Evolutionary conservation across 1,284 basidiomycete species (phyloP), one percentile per base, ranked within the genome.

Genomic region (Marasmius sp.): DNA sequence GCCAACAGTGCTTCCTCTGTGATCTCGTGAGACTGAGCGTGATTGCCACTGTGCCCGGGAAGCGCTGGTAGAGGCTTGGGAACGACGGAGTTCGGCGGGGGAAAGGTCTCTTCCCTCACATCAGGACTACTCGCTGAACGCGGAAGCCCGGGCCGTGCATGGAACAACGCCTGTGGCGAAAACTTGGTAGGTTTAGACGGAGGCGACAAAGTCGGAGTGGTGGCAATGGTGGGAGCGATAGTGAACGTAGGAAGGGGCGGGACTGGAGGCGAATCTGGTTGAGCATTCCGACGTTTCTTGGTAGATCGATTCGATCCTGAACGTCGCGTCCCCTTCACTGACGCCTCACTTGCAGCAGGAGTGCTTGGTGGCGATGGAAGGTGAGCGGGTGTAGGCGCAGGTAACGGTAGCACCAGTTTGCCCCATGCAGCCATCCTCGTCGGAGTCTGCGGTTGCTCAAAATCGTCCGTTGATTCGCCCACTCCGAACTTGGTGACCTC

Each of bases 371-470:
- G 27, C 27, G 27, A 27, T 27, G 27, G 27, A 27, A 27, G 27
- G 27, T 27, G 45, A 47, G 16, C 16, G 20, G 16, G 45, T 47
- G 52, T 16, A 36, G 34, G 33, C 9, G 27, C 10, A 37, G 64
- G 62, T 39, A 59, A 48, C 41, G 64, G 62, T 3, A 65, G 38
- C 36, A 54, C 54, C 33, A 66, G 51, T 8, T 43, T 63, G 12
- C 64, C 64, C 64, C 64, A 66, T 20, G 64, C 64, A 6, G 59
- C 57, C 64, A 66, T 66, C 34, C 62, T 59, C 18, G 61, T 65
- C 22, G 57, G 50, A 7, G 48, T 55, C 33, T 61, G 60, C 14
- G 18, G 36, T 20, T 56, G 57, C 38, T 52, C 38, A 50, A 47
- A 36, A n/a, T 47, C 45, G 8, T 47, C 11, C 45, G 1, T 47